Conservation (phyloP, 2,329 filamentous ascomycete species). For the Ascochyta viciae-villosae region DNA sequence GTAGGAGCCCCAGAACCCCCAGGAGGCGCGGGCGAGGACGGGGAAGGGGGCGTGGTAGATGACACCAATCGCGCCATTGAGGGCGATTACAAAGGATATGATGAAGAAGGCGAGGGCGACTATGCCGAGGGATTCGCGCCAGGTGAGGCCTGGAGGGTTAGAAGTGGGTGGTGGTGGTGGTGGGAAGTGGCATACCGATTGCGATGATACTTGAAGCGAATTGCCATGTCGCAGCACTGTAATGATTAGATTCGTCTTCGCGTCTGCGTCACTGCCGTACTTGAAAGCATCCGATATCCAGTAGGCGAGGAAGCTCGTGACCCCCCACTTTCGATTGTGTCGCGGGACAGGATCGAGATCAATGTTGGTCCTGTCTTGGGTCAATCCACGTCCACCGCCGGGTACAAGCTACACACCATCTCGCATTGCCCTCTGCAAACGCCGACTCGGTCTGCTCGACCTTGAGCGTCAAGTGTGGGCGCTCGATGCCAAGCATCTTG, state of each 20-base stretch:
- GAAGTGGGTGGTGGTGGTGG: not conserved
- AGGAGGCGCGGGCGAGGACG: constrained; percentile 62
- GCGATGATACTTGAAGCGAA: constrained; percentile 51
- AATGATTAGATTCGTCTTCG: not conserved
- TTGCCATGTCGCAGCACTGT: constrained; percentile 61
- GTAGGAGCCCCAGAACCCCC: constrained; percentile 65
- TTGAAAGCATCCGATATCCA: constrained; percentile 63
- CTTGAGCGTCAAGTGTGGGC: constrained; percentile 48
- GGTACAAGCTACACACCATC: constrained; percentile 35
- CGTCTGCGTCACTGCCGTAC: constrained; percentile 23
- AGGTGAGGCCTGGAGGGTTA: constrained; percentile 55
- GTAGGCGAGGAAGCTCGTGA: constrained; percentile 57
- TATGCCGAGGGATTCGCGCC: constrained; percentile 63
- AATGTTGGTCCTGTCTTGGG: constrained; percentile 51
- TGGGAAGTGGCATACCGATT: constrained; percentile 32
- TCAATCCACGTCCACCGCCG: constrained; percentile 1
- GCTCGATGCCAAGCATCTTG: constrained; percentile 44
- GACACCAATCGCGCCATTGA: constrained; percentile 61
- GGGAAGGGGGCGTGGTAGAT: constrained; percentile 62
- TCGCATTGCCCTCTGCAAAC: constrained; percentile 52
- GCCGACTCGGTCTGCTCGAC: constrained; percentile 56
- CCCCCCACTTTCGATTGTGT: constrained; percentile 55
- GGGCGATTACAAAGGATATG: constrained; percentile 65
- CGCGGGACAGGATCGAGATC: constrained; percentile 59
- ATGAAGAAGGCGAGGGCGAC: constrained; percentile 61